Evolutionary conservation across 306 rosid species (phyloP).

Genomic region (Castanea sativa): DNA sequence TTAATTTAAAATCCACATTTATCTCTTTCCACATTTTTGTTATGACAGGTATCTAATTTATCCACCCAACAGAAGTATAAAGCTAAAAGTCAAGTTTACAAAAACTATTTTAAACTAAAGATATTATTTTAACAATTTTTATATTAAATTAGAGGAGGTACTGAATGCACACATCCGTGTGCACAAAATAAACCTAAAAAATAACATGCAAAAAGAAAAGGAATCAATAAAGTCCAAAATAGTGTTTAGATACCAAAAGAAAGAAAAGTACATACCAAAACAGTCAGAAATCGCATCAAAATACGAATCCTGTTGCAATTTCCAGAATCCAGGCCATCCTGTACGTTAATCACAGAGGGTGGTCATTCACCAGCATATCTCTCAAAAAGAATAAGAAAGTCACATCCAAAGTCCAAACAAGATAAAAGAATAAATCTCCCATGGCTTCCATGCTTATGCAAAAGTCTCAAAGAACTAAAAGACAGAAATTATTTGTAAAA

Average conservation of each 20-base stretch:
- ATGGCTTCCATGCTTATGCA: not conserved
- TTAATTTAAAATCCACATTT: not conserved
- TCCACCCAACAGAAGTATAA: not conserved
- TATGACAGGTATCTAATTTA: not conserved
- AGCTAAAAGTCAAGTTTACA: not conserved
- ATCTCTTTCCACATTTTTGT: not conserved
- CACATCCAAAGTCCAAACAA: not conserved
- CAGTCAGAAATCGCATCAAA: slow-evolving; percentile 80
- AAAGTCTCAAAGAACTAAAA: not conserved
- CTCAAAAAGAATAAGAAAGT: not conserved
- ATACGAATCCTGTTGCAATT: slow-evolving; percentile 72
- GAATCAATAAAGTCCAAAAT: not conserved
- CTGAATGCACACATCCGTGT: too few relatives aligned
- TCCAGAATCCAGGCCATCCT: slow-evolving; percentile 83
- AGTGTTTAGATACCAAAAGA: not conserved
- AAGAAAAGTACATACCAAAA: slow-evolving; percentile 57
- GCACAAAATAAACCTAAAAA: too few relatives aligned
- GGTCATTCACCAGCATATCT: not conserved
- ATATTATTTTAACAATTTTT: too few relatives aligned
- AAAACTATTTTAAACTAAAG: not conserved
- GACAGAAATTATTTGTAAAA: not conserved
- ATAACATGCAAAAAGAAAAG: not conserved
- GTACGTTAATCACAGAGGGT: slow-evolving; percentile 15
- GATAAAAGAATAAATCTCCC: not conserved
- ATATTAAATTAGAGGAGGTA: too few relatives aligned